phyloP scores from a whole-genome alignment of 192 early-diverging fungal species.

The Phlyctochytrium bullatum region DNA sequence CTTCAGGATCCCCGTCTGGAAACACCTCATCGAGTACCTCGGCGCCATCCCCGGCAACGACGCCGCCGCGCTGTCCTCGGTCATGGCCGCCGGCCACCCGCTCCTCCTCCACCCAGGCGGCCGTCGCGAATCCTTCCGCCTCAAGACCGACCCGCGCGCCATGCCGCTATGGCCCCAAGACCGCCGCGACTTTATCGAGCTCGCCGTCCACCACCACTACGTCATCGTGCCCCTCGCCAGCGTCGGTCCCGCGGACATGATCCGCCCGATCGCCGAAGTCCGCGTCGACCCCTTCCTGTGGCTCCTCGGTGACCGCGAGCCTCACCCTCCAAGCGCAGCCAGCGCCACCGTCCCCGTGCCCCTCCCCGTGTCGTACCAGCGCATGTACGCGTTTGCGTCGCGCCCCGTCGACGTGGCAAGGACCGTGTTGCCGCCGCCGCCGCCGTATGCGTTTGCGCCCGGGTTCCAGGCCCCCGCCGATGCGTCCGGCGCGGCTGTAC shows the following conservation, averaged over 20 bases:
- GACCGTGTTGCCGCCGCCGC: background rate
- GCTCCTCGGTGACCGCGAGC: background rate
- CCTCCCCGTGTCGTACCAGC: conserved; percentile 29
- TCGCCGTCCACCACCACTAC: background rate
- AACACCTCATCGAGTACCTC: conserved; percentile 36
- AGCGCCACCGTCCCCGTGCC: conserved; percentile 16
- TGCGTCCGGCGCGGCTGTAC: background rate
- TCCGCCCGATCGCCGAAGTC: conserved; percentile 11
- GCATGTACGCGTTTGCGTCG: conserved; percentile 27
- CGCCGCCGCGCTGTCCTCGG: background rate
- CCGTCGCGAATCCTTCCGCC: conserved; percentile 12
- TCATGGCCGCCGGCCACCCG: conserved; percentile 9
- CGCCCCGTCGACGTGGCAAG: background rate
- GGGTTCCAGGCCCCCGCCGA: background rate
- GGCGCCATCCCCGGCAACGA: conserved; percentile 22
- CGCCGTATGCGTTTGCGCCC: background rate
- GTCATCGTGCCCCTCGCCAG: conserved; percentile 22
- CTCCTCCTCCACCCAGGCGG: conserved; percentile 17
- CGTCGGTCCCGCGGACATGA: conserved; percentile 32
- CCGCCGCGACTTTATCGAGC: background rate
- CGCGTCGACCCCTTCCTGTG: conserved; percentile 8
- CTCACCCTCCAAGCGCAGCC: background rate
- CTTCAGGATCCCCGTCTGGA: conserved; percentile 32
- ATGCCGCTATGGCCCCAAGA: conserved; percentile 7
- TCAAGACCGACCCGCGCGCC: background rate